Evolutionary conservation across 225 moss, liverwort and hornwort species (phyloP).

Genomic region (Climacium dendroides): DNA sequence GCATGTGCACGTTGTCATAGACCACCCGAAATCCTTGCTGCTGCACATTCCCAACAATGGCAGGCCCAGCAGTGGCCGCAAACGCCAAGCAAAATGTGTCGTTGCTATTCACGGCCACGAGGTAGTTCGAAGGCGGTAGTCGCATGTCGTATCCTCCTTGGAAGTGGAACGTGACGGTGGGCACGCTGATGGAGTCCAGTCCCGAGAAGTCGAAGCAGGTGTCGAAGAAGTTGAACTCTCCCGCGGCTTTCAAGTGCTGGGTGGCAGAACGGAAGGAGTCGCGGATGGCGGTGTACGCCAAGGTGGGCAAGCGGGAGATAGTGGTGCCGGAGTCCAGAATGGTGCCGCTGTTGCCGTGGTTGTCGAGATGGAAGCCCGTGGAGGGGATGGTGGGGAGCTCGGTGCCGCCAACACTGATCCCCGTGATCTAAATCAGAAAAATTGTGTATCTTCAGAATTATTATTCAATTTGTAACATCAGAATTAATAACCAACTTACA

Average conservation of each 20-base stretch:
- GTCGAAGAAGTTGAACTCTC: constrained; percentile 2
- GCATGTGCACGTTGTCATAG: constrained; percentile 19
- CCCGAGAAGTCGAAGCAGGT: constrained; percentile 41
- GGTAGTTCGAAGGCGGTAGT: constrained; percentile 32
- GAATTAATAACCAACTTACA: neutral
- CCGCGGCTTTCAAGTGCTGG: neutral
- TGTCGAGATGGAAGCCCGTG: constrained; percentile 11
- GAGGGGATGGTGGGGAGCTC: neutral
- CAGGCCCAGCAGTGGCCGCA: neutral
- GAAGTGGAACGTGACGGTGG: constrained; percentile 39
- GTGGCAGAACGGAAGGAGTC: constrained; percentile 34
- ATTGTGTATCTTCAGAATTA: neutral
- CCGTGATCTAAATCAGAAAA: neutral
- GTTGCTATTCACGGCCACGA: constrained; percentile 3
- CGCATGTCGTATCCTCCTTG: constrained; percentile 22
- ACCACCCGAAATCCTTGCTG: constrained; percentile 33
- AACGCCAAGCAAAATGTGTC: constrained; percentile 34
- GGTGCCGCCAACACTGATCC: constrained; percentile 39
- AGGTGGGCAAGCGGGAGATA: constrained; percentile 1
- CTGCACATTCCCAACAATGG: constrained; percentile 29
- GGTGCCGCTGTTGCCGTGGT: constrained; percentile 21
- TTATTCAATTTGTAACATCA: neutral
- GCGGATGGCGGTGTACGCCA: constrained; percentile 7
- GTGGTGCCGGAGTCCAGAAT: constrained; percentile 45
- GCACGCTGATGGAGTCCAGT: constrained; percentile 15